These are phyloP conservation scores for Chalciporus sp. DNA, from an alignment of 1,284 basidiomycete species.

Conservation along the genomic window DNA sequence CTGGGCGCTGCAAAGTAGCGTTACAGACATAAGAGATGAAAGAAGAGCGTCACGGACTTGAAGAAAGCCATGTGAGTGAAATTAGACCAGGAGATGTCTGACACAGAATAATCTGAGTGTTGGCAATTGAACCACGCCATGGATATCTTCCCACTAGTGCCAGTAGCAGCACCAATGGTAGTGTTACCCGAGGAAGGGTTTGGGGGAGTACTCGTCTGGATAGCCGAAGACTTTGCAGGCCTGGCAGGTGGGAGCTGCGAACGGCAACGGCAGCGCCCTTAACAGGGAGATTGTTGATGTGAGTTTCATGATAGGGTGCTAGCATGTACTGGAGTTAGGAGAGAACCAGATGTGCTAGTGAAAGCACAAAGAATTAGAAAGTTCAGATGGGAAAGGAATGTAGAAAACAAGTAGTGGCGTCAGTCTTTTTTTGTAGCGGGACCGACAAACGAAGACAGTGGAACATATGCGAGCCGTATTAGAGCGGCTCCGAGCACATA, in stretches of 20 bases:
- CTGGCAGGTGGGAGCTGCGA: slow-evolving; percentile 33
- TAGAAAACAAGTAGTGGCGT: background rate
- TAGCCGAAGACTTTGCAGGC: background rate
- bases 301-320: slow-evolving; percentile 21
- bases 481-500: too few relatives aligned
- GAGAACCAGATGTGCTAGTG: slow-evolving; percentile 2
- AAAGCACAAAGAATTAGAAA: slow-evolving; percentile 11
- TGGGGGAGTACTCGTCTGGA: background rate
- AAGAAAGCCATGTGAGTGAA: slow-evolving; percentile 69
- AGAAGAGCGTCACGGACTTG: slow-evolving; percentile 47
- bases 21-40: background rate
- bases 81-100: slow-evolving; percentile 57
- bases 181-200: slow-evolving; percentile 16
- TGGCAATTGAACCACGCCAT: slow-evolving; percentile 68
- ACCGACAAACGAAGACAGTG: background rate
- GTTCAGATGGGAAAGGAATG: slow-evolving; percentile 15
- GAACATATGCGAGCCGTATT: too few relatives aligned
- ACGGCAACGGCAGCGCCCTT: slow-evolving; percentile 22
- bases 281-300: slow-evolving; percentile 24
- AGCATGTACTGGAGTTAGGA: background rate
- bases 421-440: slow-evolving; percentile 14
- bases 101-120: slow-evolving; percentile 49
- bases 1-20: slow-evolving; percentile 33
- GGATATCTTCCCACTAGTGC: slow-evolving; percentile 38
- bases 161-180: slow-evolving; percentile 26